These are phyloP conservation scores for Paecilomyces formosus DNA, from an alignment of 2,329 filamentous ascomycete genomes.

Conservation along the genomic window DNA sequence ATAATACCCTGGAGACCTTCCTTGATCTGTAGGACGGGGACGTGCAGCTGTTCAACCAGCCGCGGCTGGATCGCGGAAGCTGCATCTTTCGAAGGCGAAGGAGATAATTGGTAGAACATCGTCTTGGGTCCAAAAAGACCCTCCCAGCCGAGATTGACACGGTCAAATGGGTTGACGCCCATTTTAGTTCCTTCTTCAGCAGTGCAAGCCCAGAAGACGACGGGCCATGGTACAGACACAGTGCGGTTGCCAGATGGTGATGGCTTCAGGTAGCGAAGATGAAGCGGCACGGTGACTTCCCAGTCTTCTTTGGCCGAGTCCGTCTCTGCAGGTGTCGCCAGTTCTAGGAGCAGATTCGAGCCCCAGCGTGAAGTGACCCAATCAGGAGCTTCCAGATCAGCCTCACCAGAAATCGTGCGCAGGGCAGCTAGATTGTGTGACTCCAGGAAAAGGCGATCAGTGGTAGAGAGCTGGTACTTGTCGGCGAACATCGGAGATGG, in stretches of 20 bases:
- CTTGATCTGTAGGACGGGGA: conserved; percentile 58
- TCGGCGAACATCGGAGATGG: conserved; percentile 78
- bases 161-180: conserved; percentile 74
- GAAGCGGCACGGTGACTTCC: conserved; percentile 59
- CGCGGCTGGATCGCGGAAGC: conserved; percentile 7
- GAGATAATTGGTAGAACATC: conserved; percentile 72
- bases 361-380: conserved; percentile 75
- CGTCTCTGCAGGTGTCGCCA: conserved; percentile 49
- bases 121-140: conserved; percentile 67
- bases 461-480: conserved; percentile 65
- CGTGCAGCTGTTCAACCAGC: conserved; percentile 50
- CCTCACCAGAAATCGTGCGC: conserved; percentile 63
- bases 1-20: conserved; percentile 38
- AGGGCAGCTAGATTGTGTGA: conserved; percentile 71
- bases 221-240: conserved; percentile 67
- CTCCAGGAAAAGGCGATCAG: conserved; percentile 59
- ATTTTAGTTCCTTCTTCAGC: conserved; percentile 56
- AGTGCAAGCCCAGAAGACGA: conserved; percentile 84
- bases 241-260: conserved; percentile 46
- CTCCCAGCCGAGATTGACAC: conserved; percentile 79
- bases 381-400: conserved; percentile 84
- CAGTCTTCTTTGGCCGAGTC: conserved; percentile 14
- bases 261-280: conserved; percentile 73
- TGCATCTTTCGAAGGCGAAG: conserved; percentile 27
- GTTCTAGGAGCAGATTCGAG: conserved; percentile 66